These are phyloP conservation scores for Litsea cubeba DNA, from an alignment of 164 flowering plant species.

Conservation along the genomic window DNA sequence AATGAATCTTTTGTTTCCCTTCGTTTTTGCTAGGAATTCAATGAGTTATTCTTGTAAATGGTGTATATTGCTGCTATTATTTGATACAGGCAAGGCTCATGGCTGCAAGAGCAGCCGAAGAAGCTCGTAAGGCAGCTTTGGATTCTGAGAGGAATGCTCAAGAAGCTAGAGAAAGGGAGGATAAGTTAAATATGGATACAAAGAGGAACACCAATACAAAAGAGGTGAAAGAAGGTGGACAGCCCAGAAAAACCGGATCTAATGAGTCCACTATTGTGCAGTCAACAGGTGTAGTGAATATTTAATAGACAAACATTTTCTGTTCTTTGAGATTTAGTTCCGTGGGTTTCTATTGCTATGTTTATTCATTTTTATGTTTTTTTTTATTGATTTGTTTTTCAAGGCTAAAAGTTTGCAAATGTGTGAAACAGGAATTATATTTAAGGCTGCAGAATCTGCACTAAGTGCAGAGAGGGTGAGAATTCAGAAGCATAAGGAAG, in stretches of 20 bases:
- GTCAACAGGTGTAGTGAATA: conserved; percentile 32
- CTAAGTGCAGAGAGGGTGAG: conserved; percentile 49
- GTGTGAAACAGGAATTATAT: conserved; percentile 29
- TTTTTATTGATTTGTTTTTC: background rate
- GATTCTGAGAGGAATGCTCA: conserved; percentile 64
- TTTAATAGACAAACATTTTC: background rate
- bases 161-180: conserved; percentile 62
- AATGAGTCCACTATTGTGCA: conserved; percentile 7
- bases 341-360: background rate
- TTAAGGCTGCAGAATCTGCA: conserved; percentile 55
- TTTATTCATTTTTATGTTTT: background rate
- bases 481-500: conserved; percentile 34
- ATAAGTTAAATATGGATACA: conserved; percentile 14
- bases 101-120: conserved; percentile 55
- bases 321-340: background rate
- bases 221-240: conserved; percentile 11
- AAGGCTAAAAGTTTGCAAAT: background rate
- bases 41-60: too few relatives aligned
- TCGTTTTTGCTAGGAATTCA: too few relatives aligned
- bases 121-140: conserved; percentile 48
- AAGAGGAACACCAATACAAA: conserved; percentile 16
- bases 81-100: conserved; percentile 43
- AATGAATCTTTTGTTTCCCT: too few relatives aligned
- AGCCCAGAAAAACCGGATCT: conserved; percentile 4
- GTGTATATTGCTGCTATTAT: background rate